Base-by-base conservation (phyloP, 352 stramenopile species). In the Pythium brachiatum region DNA sequence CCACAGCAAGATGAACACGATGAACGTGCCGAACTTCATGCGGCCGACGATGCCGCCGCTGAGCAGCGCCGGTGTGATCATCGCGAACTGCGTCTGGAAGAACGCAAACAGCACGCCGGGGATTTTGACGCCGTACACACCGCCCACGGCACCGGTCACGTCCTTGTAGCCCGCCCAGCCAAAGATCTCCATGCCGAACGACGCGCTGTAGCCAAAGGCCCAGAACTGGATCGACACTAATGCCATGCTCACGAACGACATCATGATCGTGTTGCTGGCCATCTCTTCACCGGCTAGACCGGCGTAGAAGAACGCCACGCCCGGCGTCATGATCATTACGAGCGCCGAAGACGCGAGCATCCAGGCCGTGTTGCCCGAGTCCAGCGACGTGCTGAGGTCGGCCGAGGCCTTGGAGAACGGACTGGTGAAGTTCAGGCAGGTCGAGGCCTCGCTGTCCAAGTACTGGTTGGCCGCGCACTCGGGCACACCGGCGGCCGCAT, bases 81-180 rank as follows among this genome's bases (percentile, higher is more conserved):
- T 86, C 9, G 88, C 88, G 59, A 94, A 95, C 53, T 89, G 82
- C 15, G 81, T 89, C 68, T 95, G 87, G 68, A 89, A 95, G 59
- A 93, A 74, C 29, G 82, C 81, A 64, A 87, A 92, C 20, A 92
- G 47, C n/a, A 80, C 73, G 52, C 88, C 73, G 3, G 87, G 87
- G 60, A 93, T 89, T 20, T 72, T 48, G 21, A 68, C 62, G 16
- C 77, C 81, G 61, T 92, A 90, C 2, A 79, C 74, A 43, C 76
- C 78, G 47, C 73, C 78, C 3, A 72, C 64, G n/a, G 62, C 65
- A 12, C 64, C 63, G 12, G 62, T 73, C 7, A 90, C 76, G 69
- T 88, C 58, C 52, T 86, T 81, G 65, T 89, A 87, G 8, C 62
- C 72, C 2, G 74, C 52, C 74, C 79, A 90, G 31, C 73, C 68